Evolutionary conservation across 768 basidiomycete species (phyloP), one percentile per base, ranked within the genome.

Genomic region (Podaxis sp.): DNA sequence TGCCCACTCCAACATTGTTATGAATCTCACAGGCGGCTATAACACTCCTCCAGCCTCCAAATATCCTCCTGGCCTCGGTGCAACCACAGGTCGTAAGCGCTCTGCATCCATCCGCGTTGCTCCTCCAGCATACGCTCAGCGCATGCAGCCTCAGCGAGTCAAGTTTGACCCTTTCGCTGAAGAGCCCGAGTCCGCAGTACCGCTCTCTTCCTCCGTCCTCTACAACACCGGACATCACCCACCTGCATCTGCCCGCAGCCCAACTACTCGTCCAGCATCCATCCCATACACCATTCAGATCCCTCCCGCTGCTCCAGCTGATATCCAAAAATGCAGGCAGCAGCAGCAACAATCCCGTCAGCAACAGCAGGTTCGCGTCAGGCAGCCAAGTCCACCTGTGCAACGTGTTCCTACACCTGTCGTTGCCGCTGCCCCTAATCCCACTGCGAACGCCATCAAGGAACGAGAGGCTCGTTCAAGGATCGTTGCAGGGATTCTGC

Each of bases 401-500:
- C 49, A 51, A 51, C 49, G 49, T 52, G 57, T 51, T 56, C 55
- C 44, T 13, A 59, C 52, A 56, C 63, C 40, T 15, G 64, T 15
- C 30, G 65, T 46, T 9, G 51, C 60, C 13, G 36, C 57, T 52
- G 17, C 56, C 17, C 59, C 63, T 8, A 22, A 56, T 17, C 17
- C 42, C 44, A 38, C 56, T 24, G 26, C 52, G 13, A 59, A 51
- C 17, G 79, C 79, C 60, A 76, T 78, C 4, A 75, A 79, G 13
- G 78, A 62, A 9, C 52, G 53, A 5, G 61, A 62, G 28, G 61
- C 53, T 15, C 61, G 61, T 13, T 67, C 81, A 63, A 79, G 78
- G 68, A 78, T 86, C 58, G 84, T 88, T 0, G 86, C 86, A 2
- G 84, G 83, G 19, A 85, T 85, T 52, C 70, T 88, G 36, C 75